Evolutionary conservation across 371 early-diverging fungal genomes (phyloP).

Genomic region (Mortierella sp.): DNA sequence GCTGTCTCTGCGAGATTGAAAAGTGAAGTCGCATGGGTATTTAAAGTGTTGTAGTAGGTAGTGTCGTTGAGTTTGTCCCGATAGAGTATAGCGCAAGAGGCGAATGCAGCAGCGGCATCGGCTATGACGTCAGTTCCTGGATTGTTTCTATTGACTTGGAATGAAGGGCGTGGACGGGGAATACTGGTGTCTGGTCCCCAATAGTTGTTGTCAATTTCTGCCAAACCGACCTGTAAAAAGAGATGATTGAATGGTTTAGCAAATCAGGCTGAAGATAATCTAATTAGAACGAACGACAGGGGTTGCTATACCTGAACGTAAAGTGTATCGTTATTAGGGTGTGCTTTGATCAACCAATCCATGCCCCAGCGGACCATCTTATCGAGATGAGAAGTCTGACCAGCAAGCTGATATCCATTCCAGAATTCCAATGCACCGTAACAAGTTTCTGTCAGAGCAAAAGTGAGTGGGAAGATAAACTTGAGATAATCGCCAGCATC

Average conservation of each 20-base stretch:
- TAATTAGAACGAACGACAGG: neutral
- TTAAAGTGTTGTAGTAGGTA: conserved; percentile 59
- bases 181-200: conserved; percentile 62
- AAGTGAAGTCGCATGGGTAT: conserved; percentile 60
- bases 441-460: conserved; percentile 62
- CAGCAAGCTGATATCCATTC: conserved; percentile 68
- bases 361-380: conserved; percentile 74
- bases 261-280: neutral
- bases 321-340: conserved; percentile 63
- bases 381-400: conserved; percentile 61
- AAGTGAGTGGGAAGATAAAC: conserved; percentile 71
- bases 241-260: neutral
- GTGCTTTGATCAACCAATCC: conserved; percentile 75
- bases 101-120: conserved; percentile 70
- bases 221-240: conserved; percentile 34
- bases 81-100: conserved; percentile 70
- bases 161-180: conserved; percentile 69
- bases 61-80: conserved; percentile 64
- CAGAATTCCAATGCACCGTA: conserved; percentile 73
- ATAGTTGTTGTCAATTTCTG: conserved; percentile 56
- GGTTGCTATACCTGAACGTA: conserved; percentile 52
- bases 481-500: conserved; percentile 71
- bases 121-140: conserved; percentile 75
- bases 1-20: conserved; percentile 59
- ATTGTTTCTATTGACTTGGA: conserved; percentile 58